Base-by-base conservation (phyloP, 164 flowering plant species). In the Sedum album region DNA sequence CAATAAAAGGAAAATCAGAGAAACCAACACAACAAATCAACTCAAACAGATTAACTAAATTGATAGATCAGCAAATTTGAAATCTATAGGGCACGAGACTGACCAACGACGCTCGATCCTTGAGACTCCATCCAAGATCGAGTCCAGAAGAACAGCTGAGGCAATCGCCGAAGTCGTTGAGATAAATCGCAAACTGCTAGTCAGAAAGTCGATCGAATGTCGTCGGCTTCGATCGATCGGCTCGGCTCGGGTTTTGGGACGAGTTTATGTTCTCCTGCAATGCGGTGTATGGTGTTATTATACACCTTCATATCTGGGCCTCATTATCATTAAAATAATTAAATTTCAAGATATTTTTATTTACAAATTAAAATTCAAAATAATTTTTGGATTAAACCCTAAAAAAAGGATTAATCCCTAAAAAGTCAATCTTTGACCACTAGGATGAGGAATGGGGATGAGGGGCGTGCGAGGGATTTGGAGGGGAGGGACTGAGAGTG, bases 301-400 rank as follows among this genome's bases (percentile, higher is more conserved):
- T 41, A 15, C 15, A 41, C 2, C 46, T 7, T 2, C 46, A 41
- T 41, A 15, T 41, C 46, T 41, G 38, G 7, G 38, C 38, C 38
- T 35, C 5, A 35, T n/a, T n/a, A n/a, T n/a, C n/a, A n/a, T n/a
- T n/a, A n/a, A n/a, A n/a, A n/a, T n/a, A n/a, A n/a, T n/a, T n/a
- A n/a, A n/a, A n/a, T n/a, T n/a, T n/a, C n/a, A n/a, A n/a, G n/a
- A n/a, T n/a, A n/a, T n/a, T n/a, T n/a, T n/a, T n/a, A n/a, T n/a
- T n/a, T n/a, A n/a, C n/a, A n/a, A n/a, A n/a, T n/a, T n/a, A n/a
- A n/a, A n/a, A 36, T 36, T 36, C 8, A 8, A 36, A 53, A 79
- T 91, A 25, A 97, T 91, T 65, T 94, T 90, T 44, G 80, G 87
- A 66, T 70, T 89, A 57, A 97, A n/a, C n/a, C n/a, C n/a, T n/a